A percentile compares a stretch with the other conserved stretches of the same genome.
These are phyloP conservation scores for Ettlia oleoabundans DNA, from an alignment of 139 green algal genomes.

Conservation along the genomic window DNA sequence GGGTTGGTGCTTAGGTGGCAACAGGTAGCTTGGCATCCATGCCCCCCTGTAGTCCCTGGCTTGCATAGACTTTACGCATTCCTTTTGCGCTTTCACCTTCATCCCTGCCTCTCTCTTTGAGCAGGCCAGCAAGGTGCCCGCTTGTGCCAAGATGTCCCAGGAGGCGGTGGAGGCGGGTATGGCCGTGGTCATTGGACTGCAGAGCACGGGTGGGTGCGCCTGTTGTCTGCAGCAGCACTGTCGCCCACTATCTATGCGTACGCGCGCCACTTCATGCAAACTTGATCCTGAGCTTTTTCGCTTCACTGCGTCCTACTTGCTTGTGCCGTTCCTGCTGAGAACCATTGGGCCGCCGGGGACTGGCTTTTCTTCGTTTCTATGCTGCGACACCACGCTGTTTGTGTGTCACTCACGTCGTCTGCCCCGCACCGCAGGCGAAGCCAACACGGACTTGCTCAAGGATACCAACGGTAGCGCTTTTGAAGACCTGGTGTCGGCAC, in stretches of 20 bases:
- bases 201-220: slow-evolving; percentile 38
- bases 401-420: too few species aligned
- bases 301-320: too few species aligned
- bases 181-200: slow-evolving; percentile 73
- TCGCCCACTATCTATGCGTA: background rate
- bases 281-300: background rate
- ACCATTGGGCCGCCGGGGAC: too few species aligned
- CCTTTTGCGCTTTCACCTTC: background rate
- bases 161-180: slow-evolving; percentile 68
- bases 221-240: background rate
- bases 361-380: too few species aligned
- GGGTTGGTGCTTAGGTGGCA: too few species aligned
- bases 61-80: background rate
- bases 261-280: background rate
- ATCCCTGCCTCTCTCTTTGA: too few species aligned
- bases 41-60: too few species aligned
- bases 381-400: too few species aligned
- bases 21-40: too few species aligned
- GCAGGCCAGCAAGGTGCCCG: slow-evolving; percentile 73
- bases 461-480: slow-evolving; percentile 47
- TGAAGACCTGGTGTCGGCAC: slow-evolving; percentile 86
- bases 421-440: slow-evolving; percentile 84
- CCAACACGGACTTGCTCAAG: slow-evolving; percentile 59
- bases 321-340: slow-evolving; percentile 76
- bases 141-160: slow-evolving; percentile 64